phyloP scores from a whole-genome alignment of 352 stramenopile genomes.

The Pythium phragmiticola region DNA sequence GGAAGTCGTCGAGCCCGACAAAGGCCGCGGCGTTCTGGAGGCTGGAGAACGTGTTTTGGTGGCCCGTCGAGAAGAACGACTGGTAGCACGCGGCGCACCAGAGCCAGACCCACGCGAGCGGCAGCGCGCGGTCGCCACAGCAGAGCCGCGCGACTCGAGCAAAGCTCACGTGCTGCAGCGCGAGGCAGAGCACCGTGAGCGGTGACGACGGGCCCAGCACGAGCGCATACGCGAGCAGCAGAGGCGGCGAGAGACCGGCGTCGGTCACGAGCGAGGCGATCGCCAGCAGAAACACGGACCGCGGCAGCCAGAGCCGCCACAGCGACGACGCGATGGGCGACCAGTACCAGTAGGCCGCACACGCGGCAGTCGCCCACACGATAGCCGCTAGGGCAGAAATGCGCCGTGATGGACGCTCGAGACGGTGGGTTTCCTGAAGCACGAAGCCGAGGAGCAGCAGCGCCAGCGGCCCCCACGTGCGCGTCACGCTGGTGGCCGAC shows the following conservation, averaged over 20 bases:
- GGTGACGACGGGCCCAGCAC: slow-evolving; percentile 69
- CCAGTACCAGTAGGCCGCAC: slow-evolving; percentile 47
- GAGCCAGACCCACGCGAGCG: slow-evolving; percentile 48
- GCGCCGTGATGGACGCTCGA: too few species aligned
- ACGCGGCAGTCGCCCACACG: slow-evolving; percentile 20
- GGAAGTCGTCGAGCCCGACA: slow-evolving; percentile 86
- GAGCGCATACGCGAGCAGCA: slow-evolving; percentile 47
- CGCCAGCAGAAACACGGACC: slow-evolving; percentile 41
- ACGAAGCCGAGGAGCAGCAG: slow-evolving; percentile 28
- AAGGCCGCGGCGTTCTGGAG: slow-evolving; percentile 90
- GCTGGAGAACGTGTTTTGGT: slow-evolving; percentile 89
- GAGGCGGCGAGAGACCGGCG: not conserved
- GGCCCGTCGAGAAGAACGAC: slow-evolving; percentile 86
- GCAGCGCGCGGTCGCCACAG: not conserved
- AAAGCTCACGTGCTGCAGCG: slow-evolving; percentile 51
- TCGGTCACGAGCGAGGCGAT: slow-evolving; percentile 18
- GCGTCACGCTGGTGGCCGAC: slow-evolving; percentile 30
- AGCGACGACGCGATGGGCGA: slow-evolving; percentile 38
- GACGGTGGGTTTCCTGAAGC: not conserved
- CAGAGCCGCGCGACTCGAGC: slow-evolving; percentile 23
- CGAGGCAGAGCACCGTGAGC: slow-evolving; percentile 43
- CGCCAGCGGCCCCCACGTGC: slow-evolving; percentile 35
- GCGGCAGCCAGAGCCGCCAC: slow-evolving; percentile 58
- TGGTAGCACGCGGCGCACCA: slow-evolving; percentile 63
- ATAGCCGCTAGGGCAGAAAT: not conserved